Conservation (phyloP, 495 filamentous ascomycete genomes). For the Podospora pseudocomata region DNA sequence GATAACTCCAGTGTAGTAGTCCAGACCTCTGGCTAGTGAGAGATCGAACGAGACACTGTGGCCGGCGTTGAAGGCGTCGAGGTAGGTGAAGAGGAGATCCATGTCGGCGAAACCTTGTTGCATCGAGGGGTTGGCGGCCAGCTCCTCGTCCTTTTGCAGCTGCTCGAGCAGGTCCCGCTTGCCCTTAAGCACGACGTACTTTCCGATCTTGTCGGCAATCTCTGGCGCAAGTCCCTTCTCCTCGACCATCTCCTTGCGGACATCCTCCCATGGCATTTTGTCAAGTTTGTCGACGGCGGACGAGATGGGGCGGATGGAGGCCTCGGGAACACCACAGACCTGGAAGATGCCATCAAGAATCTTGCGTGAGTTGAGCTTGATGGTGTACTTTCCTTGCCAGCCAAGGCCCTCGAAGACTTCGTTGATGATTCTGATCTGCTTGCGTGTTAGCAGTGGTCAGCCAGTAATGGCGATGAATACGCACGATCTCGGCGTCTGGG, state of each 20-base stretch:
- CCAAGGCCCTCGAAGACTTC: constrained; percentile 85
- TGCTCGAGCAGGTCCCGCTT: constrained; percentile 61
- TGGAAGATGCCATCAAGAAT: constrained; percentile 90
- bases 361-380: constrained; percentile 95
- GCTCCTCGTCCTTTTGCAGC: constrained; percentile 58
- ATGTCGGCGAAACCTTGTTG: constrained; percentile 79
- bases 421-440: constrained; percentile 56
- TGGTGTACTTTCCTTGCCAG: constrained; percentile 55
- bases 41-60: constrained; percentile 77
- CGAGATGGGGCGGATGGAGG: constrained; percentile 82
- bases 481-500: constrained; percentile 86
- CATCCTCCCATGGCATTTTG: constrained; percentile 86
- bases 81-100: constrained; percentile 73
- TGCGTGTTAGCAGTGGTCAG: not conserved
- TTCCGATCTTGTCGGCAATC: constrained; percentile 71
- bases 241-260: constrained; percentile 82
- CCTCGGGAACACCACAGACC: constrained; percentile 80
- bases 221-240: constrained; percentile 73
- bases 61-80: constrained; percentile 68
- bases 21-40: constrained; percentile 66
- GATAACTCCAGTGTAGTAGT: constrained; percentile 68
- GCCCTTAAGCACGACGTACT: constrained; percentile 24
- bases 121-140: constrained; percentile 65
- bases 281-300: constrained; percentile 95
- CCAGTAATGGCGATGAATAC: not conserved